Percentiles rank a stretch among this genome's conserved stretches.
Conservation (phyloP, 768 basidiomycete genomes). For the Punctularia strigosozonata region DNA sequence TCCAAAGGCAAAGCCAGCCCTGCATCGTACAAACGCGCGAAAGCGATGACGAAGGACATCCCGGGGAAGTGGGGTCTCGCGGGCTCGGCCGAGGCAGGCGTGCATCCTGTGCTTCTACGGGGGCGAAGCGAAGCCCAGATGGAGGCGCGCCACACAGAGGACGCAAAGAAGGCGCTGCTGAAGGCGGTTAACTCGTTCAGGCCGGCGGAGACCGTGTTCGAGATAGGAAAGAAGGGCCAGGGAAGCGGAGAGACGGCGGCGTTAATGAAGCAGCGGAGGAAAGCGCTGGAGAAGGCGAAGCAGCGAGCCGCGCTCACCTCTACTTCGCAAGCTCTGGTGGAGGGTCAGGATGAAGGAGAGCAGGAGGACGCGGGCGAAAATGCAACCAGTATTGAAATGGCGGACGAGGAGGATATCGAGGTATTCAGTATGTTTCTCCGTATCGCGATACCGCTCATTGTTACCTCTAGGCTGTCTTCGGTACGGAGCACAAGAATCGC, state of each 20-base stretch:
- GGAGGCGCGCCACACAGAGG: conserved; percentile 20
- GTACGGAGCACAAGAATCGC: conserved; percentile 32
- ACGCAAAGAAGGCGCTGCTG: conserved; percentile 39
- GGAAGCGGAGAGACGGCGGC: conserved; percentile 42
- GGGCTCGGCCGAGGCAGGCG: conserved; percentile 45
- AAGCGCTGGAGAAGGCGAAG: conserved; percentile 57
- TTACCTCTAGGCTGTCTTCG: conserved; percentile 49
- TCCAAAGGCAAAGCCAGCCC: conserved; percentile 84
- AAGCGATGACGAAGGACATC: conserved; percentile 64
- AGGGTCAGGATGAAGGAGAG: conserved; percentile 22
- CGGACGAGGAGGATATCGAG: conserved; percentile 66
- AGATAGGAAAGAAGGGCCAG: conserved; percentile 58
- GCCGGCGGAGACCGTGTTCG: conserved; percentile 86
- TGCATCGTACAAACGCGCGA: conserved; percentile 80
- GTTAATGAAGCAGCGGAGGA: conserved; percentile 84
- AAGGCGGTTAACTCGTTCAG: conserved; percentile 69
- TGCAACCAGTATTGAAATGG: conserved; percentile 43
- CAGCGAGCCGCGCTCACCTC: conserved; percentile 30
- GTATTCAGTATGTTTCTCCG: conserved; percentile 26
- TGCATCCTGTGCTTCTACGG: conserved; percentile 60
- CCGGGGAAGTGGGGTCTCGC: conserved; percentile 62
- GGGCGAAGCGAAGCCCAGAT: conserved; percentile 18
- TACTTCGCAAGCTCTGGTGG: conserved; percentile 17
- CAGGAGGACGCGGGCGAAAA: conserved; percentile 20
- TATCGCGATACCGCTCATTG: conserved; percentile 5